phyloP scores from a whole-genome alignment of 1,284 basidiomycete genomes.

The Calocybe gambosa region DNA sequence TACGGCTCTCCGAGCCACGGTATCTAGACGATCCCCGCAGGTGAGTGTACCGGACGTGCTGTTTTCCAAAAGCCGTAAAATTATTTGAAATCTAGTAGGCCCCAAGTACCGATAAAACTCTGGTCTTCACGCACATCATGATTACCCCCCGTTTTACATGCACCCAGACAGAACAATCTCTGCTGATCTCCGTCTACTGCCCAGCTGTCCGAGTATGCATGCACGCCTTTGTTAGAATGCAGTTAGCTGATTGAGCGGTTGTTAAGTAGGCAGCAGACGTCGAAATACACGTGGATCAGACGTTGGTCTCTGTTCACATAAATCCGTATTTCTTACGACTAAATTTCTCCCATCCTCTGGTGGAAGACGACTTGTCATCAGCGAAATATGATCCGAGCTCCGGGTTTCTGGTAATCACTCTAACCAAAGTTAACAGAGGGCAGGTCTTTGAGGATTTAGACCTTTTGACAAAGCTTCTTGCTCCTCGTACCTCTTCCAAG shows the following conservation, averaged over 20 bases:
- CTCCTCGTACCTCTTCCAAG: conserved; percentile 45
- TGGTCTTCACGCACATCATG: conserved; percentile 38
- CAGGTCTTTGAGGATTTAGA: conserved; percentile 71
- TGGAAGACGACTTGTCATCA: conserved; percentile 66
- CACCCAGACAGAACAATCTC: conserved; percentile 53
- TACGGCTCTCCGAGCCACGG: background rate
- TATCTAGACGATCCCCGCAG: background rate
- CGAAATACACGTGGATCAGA: conserved; percentile 70
- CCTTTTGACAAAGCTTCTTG: conserved; percentile 66
- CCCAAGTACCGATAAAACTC: background rate
- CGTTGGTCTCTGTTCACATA: conserved; percentile 66
- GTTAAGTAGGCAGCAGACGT: conserved; percentile 65
- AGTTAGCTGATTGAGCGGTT: conserved; percentile 12
- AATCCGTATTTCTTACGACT: conserved; percentile 78
- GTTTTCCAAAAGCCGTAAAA: background rate
- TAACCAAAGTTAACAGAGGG: conserved; percentile 61
- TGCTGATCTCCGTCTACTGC: conserved; percentile 64
- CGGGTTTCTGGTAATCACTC: conserved; percentile 63
- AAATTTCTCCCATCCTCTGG: conserved; percentile 54
- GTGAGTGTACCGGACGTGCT: background rate
- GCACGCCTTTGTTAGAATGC: background rate
- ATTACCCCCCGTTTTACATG: conserved; percentile 78
- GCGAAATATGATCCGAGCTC: conserved; percentile 68
- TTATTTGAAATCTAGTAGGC: background rate
- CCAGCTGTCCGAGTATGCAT: conserved; percentile 69